Conservation (phyloP, 495 filamentous ascomycete species). For the Podospora tetraspora region DNA sequence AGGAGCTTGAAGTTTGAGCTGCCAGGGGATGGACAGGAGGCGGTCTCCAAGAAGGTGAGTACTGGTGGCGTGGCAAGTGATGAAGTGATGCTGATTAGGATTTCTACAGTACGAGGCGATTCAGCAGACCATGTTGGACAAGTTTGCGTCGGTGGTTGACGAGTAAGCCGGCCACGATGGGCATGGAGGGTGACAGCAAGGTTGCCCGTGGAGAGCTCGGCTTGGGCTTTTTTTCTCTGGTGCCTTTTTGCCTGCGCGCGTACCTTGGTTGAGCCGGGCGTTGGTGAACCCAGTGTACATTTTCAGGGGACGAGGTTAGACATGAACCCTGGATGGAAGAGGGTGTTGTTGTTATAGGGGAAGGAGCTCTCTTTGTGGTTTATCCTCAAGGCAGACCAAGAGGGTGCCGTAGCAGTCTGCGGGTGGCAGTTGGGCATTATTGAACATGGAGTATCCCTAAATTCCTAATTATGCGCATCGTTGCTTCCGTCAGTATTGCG, state of each 20-base stretch:
- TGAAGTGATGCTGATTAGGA: constrained; percentile 6
- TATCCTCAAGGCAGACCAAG: background rate
- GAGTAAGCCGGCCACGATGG: constrained; percentile 55
- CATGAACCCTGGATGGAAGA: background rate
- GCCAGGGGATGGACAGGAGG: constrained; percentile 68
- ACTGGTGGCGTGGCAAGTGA: constrained; percentile 11
- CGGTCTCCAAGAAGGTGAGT: constrained; percentile 69
- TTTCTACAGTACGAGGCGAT: constrained; percentile 75
- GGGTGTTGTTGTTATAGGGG: background rate
- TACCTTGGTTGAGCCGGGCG: background rate
- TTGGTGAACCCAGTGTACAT: constrained; percentile 2
- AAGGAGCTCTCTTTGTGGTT: background rate
- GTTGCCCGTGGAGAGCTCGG: background rate
- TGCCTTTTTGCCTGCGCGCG: background rate
- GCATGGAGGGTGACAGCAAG: background rate
- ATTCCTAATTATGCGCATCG: background rate
- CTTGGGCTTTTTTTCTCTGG: background rate
- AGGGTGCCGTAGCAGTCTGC: background rate
- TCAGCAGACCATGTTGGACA: constrained; percentile 85
- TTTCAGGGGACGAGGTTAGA: background rate
- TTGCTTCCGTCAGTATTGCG: background rate
- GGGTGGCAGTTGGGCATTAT: background rate
- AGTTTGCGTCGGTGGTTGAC: constrained; percentile 89
- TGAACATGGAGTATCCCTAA: background rate
- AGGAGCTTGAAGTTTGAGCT: constrained; percentile 96